These are phyloP conservation scores for Globisporangium cystogenes DNA, from an alignment of 352 stramenopile species.

Conservation along the genomic window DNA sequence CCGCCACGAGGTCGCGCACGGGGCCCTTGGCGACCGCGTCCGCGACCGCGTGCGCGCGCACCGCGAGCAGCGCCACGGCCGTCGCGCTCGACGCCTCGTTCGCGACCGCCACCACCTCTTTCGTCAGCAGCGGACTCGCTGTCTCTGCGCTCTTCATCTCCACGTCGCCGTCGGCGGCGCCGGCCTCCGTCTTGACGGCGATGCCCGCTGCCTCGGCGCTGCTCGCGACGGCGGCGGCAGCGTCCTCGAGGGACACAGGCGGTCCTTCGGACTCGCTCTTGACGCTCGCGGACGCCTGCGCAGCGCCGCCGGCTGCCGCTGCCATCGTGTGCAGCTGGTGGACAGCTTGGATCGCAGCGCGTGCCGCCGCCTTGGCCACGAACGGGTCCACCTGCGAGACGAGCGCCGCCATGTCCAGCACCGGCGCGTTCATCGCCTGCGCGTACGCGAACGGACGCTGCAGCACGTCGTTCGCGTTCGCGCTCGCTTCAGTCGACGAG, in stretches of 20 bases:
- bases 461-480: conserved; percentile 10
- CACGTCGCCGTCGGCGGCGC: conserved; percentile 36
- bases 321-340: conserved; percentile 54
- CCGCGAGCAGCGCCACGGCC: conserved; percentile 49
- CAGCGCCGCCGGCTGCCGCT: not conserved
- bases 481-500: not conserved
- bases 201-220: conserved; percentile 38
- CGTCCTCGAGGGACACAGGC: conserved; percentile 26
- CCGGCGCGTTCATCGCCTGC: conserved; percentile 38
- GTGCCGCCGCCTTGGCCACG: conserved; percentile 61
- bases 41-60: conserved; percentile 40
- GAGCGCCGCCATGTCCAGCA: conserved; percentile 47
- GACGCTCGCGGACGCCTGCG: not conserved
- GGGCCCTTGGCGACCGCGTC: conserved; percentile 31
- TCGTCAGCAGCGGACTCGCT: conserved; percentile 19
- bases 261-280: conserved; percentile 9
- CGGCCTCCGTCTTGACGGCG: conserved; percentile 30
- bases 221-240: conserved; percentile 27
- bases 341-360: conserved; percentile 57
- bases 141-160: conserved; percentile 25
- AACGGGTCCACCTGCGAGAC: conserved; percentile 60
- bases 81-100: conserved; percentile 62
- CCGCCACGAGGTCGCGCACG: conserved; percentile 43
- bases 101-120: conserved; percentile 52
- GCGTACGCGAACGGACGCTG: conserved; percentile 38